Conservation (phyloP, 257 asterid species). For the Cordia subcordata region DNA sequence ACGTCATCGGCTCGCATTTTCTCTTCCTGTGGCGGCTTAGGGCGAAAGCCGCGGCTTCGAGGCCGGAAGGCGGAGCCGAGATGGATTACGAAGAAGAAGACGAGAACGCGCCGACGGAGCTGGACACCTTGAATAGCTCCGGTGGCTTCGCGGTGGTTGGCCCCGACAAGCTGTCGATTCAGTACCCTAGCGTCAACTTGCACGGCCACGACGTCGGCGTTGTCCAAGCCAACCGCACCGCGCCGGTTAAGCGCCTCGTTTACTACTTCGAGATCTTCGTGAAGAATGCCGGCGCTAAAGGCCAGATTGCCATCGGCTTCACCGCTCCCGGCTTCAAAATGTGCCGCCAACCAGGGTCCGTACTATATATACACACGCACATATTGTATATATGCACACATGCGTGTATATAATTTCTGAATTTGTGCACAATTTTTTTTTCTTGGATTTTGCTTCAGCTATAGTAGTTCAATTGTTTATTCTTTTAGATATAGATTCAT, state of each 20-base stretch:
- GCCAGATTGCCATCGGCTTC: constrained; percentile 84
- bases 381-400: not conserved
- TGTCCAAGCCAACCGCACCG: constrained; percentile 79
- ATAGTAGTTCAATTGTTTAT: not conserved
- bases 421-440: not conserved
- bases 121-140: constrained; percentile 72
- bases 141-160: constrained; percentile 80
- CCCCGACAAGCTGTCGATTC: constrained; percentile 71
- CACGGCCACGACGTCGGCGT: constrained; percentile 93
- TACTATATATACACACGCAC: not conserved
- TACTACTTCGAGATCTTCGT: constrained; percentile 83
- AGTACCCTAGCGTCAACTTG: constrained; percentile 48
- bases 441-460: not conserved
- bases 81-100: constrained; percentile 27
- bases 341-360: constrained; percentile 91
- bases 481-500: too few species aligned
- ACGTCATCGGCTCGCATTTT: constrained; percentile 64
- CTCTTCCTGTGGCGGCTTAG: constrained; percentile 61
- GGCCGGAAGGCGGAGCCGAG: constrained; percentile 8
- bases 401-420: not conserved
- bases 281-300: constrained; percentile 76
- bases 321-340: constrained; percentile 69
- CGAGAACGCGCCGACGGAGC: constrained; percentile 68
- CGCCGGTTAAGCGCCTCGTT: constrained; percentile 67
- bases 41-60: constrained; percentile 37